Base-by-base conservation (phyloP, 139 green algal genomes). In the Coelastrella sp. region DNA sequence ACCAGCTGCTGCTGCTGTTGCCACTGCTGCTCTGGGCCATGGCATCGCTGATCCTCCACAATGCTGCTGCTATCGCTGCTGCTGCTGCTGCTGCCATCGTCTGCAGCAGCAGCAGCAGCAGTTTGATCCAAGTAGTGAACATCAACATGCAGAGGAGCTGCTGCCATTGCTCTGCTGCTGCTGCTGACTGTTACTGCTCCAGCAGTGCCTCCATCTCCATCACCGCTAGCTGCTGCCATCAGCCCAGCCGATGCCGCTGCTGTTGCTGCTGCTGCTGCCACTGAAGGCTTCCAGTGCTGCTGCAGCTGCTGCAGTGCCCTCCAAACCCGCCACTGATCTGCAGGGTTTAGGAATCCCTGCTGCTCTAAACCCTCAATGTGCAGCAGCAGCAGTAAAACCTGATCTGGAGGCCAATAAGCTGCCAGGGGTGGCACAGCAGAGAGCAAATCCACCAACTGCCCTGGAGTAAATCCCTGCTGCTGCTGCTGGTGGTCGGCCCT, bases 281-380 rank as follows among this genome's bases (percentile, higher is more conserved):
- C 82, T 22, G 82, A 49, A 5, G 82, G 82, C 25, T 20, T 19
- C 82, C 82, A 87, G 6, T 66, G 82, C 27, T 68, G 17, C 82
- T 87, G 82, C 82, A 87, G 82, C 82, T 78, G 82, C 82, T 87
- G 82, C 82, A 87, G 59, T 14, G 82, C 82, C 20, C n/a, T 63
- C 82, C 82, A 87, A 14, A 87, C 65, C 82, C 24, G 24, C 82
- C 82, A 87, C 35, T 66, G 63, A 57, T 87, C 65, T 11, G 82
- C 82, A 78, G 82, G 81, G 81, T 74, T 86, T 74, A 86, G 59
- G 0, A 58, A 22, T 11, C 12, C 24, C 11, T 49, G 49, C 24
- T 68, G 10, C 17, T 49, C 65, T 66, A 78, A 78, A 79, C 65
- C 82, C 82, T 87, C 60, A n/a, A 78, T 22, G 4, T 20, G 6